Evolutionary conservation across 1,139 yeast species (phyloP), one percentile per base, ranked within the genome.

Genomic region (Zhuliangozyma parablackwelliae): DNA sequence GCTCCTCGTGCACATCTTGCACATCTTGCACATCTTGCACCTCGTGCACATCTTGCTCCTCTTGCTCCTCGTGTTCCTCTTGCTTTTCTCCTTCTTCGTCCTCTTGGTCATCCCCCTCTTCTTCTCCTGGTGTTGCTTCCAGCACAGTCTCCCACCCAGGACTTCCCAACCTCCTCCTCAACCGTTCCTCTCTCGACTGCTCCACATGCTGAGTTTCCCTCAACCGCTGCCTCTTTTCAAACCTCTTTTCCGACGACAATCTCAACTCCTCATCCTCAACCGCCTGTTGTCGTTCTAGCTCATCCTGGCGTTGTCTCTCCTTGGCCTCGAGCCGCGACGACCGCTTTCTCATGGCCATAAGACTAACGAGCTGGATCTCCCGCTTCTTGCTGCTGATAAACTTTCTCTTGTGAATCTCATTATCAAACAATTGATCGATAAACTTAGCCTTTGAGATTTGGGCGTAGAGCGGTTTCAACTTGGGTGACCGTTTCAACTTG

Each of bases 271-370:
- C 59, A 34, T 63, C 65, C 33, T 61, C 65, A 34, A 54, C 59
- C 36, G 54, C 53, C 30, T 51, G 63, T 50, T 53, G 61, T 31
- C 63, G 55, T 36, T 65, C 55, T 2, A 45, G 36, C 36, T 72
- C 77, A 37, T 67, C 69, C 33, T 57, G 62, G 34, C 56, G 59
- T 35, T 68, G 70, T 40, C 65, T 67, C 44, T 72, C 78, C 47
- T 66, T 72, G n/a, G 76, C 73, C 48, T 70, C 75, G 29, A 72
- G 51, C 51, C 79, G 58, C 7, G 75, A 65, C 5, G 77, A 70
- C 42, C 75, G 61, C 47, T 72, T 73, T 43, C 78, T 56, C 10
- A 78, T 69, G 10, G 74, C 72, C 44, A 75, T 61, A 36, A 75
- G 55, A 31, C 66, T 69, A 25, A 65, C 63, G 56, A 75, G 54